These are phyloP conservation scores for Termitomyces bulborhizus DNA, from an alignment of 768 basidiomycete species.

Conservation along the genomic window DNA sequence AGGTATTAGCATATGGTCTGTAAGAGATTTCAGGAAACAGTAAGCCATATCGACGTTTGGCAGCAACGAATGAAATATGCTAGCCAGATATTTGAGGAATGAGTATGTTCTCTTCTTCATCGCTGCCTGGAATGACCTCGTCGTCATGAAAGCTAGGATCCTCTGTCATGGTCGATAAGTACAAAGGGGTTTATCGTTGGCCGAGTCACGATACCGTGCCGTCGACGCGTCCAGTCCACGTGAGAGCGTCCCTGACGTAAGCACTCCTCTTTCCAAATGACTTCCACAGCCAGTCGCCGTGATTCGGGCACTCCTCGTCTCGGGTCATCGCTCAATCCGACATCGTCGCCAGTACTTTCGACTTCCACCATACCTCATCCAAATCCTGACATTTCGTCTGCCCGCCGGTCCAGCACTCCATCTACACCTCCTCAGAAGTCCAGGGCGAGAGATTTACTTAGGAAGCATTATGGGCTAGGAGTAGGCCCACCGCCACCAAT, in stretches of 20 bases:
- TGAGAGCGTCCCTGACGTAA: constrained; percentile 7
- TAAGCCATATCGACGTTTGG: not conserved
- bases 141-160: constrained; percentile 19
- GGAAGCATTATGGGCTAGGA: constrained; percentile 85
- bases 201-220: constrained; percentile 14
- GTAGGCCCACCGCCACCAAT: constrained; percentile 63
- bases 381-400: constrained; percentile 4
- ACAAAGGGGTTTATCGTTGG: not conserved
- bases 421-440: constrained; percentile 36
- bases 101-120: constrained; percentile 24
- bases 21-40: not conserved
- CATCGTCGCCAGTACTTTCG: constrained; percentile 27
- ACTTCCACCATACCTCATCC: constrained; percentile 16
- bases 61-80: not conserved
- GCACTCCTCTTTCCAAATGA: constrained; percentile 9
- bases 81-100: not conserved
- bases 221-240: constrained; percentile 8
- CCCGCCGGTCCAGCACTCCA: constrained; percentile 20
- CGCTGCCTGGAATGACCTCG: constrained; percentile 48
- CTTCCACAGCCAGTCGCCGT: constrained; percentile 18
- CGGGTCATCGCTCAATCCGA: constrained; percentile 39
- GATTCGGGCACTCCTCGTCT: constrained; percentile 25
- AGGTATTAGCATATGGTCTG: not conserved
- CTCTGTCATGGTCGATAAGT: constrained; percentile 5
- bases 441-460: constrained; percentile 67